These are phyloP conservation scores for Hansenula lynferdii DNA, from an alignment of 1,139 yeast genomes.

Conservation along the genomic window DNA sequence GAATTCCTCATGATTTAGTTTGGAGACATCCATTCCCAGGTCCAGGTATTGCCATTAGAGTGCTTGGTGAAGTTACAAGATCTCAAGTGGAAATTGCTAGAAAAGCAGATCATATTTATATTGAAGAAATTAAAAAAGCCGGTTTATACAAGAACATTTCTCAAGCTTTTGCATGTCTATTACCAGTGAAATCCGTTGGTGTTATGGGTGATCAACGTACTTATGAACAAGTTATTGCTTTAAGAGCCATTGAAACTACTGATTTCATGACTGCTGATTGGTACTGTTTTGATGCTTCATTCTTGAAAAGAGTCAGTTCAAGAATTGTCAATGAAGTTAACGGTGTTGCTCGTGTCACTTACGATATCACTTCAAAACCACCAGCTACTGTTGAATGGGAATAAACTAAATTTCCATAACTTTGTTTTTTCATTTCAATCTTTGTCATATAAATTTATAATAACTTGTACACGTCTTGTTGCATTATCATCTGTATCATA, in stretches of 20 bases:
- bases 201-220: constrained; percentile 99
- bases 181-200: constrained; percentile 98
- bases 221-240: constrained; percentile 97
- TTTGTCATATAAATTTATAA: no score
- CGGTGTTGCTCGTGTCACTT: constrained; percentile 98
- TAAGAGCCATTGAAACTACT: constrained; percentile 94
- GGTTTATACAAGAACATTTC: constrained; percentile 91
- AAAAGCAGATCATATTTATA: constrained; percentile 93
- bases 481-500: no score
- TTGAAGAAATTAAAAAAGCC: constrained; percentile 90
- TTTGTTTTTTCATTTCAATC: no score
- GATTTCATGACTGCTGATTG: constrained; percentile 99
- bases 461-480: no score
- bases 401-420: constrained; percentile 32
- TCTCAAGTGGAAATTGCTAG: constrained; percentile 94
- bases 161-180: constrained; percentile 95
- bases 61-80: constrained; percentile 92
- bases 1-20: constrained; percentile 93
- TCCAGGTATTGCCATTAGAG: constrained; percentile 99
- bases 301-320: constrained; percentile 89
- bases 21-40: constrained; percentile 99
- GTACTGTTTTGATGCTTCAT: constrained; percentile 89
- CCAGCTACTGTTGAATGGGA: constrained; percentile 99
- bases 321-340: constrained; percentile 98
- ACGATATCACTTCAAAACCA: constrained; percentile 97